Evolutionary conservation across 192 early-diverging fungal species (phyloP).

Genomic region (Coemansia sp.): DNA sequence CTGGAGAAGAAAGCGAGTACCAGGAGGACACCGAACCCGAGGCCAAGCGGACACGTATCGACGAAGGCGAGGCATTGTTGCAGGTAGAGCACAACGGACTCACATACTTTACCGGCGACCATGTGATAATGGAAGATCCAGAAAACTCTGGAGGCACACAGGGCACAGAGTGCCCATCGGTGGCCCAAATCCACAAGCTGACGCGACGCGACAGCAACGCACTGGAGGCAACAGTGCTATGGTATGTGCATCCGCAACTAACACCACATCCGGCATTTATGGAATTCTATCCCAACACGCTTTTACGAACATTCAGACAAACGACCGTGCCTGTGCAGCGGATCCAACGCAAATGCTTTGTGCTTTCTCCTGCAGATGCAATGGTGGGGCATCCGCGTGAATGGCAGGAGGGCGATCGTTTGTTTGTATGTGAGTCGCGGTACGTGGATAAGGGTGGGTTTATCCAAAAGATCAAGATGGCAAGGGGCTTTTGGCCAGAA

Average conservation of each 20-base stretch:
- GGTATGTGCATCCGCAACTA: constrained; percentile 42
- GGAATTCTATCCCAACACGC: constrained; percentile 38
- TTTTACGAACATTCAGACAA: constrained; percentile 37
- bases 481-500: constrained; percentile 30
- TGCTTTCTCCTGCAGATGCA: constrained; percentile 30
- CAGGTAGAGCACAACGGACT: constrained; percentile 29
- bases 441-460: constrained; percentile 46
- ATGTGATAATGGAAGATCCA: constrained; percentile 30
- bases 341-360: constrained; percentile 25
- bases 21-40: not conserved
- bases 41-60: constrained; percentile 9
- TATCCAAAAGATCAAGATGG: constrained; percentile 44
- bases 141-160: constrained; percentile 30
- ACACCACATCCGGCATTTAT: constrained; percentile 35
- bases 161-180: constrained; percentile 20
- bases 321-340: constrained; percentile 25
- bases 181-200: constrained; percentile 38
- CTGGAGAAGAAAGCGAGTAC: not conserved
- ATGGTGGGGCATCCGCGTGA: constrained; percentile 34
- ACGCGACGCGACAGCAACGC: constrained; percentile 6
- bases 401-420: constrained; percentile 26
- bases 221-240: constrained; percentile 10
- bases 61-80: not conserved
- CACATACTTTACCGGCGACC: constrained; percentile 41
- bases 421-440: constrained; percentile 46